Percentiles rank a stretch among this genome's conserved stretches.
Conservation (phyloP, 331 rosid genomes). For the Spiraea crenata region DNA sequence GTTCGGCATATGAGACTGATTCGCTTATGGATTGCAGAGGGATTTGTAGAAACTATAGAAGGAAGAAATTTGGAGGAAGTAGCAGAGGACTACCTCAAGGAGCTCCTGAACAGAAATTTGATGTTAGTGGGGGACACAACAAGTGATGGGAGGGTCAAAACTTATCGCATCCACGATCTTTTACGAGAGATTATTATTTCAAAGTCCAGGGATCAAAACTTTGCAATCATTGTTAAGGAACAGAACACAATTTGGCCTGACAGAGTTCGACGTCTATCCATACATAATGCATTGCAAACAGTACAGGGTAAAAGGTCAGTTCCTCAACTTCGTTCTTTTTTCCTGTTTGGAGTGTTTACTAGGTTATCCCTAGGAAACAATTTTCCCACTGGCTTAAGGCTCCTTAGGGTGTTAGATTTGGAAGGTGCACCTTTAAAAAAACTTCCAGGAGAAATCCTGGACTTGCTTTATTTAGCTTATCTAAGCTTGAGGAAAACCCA, state of each 20-base stretch:
- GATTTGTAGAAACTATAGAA: slow-evolving; percentile 44
- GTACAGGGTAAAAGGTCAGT: slow-evolving; percentile 36
- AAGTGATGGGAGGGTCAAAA: slow-evolving; percentile 25
- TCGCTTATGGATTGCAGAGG: slow-evolving; percentile 63
- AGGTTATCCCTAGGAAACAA: slow-evolving; percentile 21
- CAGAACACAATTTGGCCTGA: slow-evolving; percentile 41
- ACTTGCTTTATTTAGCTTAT: slow-evolving; percentile 36
- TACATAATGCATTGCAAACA: slow-evolving; percentile 32
- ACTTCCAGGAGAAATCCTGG: slow-evolving; percentile 36
- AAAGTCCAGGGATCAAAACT: slow-evolving; percentile 52
- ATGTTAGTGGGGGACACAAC: slow-evolving; percentile 32
- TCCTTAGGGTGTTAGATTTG: slow-evolving; percentile 51
- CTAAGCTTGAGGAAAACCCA: slow-evolving; percentile 48
- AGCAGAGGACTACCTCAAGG: slow-evolving; percentile 48
- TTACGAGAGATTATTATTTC: slow-evolving; percentile 43
- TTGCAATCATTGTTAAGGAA: slow-evolving; percentile 42
- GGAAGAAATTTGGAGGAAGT: slow-evolving; percentile 56
- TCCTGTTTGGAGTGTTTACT: slow-evolving; percentile 37
- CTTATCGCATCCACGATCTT: slow-evolving; percentile 15
- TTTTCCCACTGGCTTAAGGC: slow-evolving; percentile 39
- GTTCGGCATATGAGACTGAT: slow-evolving; percentile 49
- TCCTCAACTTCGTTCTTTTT: slow-evolving; percentile 53
- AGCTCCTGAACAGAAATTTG: slow-evolving; percentile 55
- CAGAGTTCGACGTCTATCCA: slow-evolving; percentile 44
- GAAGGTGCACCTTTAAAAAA: slow-evolving; percentile 38